phyloP scores from a whole-genome alignment of 1,284 basidiomycete genomes.

The Marasmius sp. region DNA sequence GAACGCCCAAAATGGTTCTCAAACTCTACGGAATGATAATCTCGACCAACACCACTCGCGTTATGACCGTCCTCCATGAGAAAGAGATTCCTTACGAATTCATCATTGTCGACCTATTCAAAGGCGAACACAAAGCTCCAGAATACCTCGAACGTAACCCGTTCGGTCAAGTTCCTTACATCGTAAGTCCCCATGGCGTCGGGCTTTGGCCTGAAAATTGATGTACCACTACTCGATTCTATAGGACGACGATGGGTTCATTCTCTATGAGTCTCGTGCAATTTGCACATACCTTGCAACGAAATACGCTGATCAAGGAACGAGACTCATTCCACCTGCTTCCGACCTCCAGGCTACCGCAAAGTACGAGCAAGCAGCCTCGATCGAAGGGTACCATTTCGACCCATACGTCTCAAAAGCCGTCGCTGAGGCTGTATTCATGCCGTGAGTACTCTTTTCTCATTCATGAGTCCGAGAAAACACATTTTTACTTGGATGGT shows the following conservation, averaged over 20 bases:
- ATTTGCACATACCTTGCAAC: conserved; percentile 30
- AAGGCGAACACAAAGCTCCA: conserved; percentile 47
- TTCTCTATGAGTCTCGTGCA: conserved; percentile 32
- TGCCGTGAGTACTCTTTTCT: conserved; percentile 31
- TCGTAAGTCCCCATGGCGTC: conserved; percentile 26
- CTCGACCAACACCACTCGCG: conserved; percentile 49
- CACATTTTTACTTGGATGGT: neutral
- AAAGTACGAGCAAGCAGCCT: conserved; percentile 10
- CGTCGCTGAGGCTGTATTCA: conserved; percentile 48
- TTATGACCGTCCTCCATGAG: conserved; percentile 46
- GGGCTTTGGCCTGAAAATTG: conserved; percentile 7
- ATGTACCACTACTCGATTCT: neutral
- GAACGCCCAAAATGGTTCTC: conserved; percentile 43
- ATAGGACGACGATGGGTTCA: conserved; percentile 42
- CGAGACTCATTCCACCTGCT: conserved; percentile 22
- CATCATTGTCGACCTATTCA: conserved; percentile 38
- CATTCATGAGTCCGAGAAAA: neutral
- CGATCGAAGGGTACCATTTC: conserved; percentile 7
- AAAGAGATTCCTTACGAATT: conserved; percentile 52
- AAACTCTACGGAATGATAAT: conserved; percentile 42
- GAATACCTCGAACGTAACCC: conserved; percentile 53
- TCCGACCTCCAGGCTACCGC: conserved; percentile 27
- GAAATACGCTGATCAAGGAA: conserved; percentile 33
- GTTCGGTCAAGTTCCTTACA: conserved; percentile 66
- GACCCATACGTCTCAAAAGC: conserved; percentile 22